phyloP scores from a whole-genome alignment of 225 moss, liverwort and hornwort species.

The Climacium dendroides region DNA sequence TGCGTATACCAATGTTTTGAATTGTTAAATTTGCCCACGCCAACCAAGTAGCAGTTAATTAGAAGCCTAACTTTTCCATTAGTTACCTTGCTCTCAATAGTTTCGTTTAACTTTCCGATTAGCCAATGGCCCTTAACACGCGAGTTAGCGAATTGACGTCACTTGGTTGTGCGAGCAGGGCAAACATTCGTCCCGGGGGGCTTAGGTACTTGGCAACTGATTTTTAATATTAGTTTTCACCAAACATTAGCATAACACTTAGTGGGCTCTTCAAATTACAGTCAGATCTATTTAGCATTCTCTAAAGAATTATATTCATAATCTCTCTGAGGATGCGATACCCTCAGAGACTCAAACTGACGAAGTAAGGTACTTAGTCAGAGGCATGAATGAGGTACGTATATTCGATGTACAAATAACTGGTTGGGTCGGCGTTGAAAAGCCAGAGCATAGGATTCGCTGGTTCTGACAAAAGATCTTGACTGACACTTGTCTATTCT shows the following conservation, averaged over 20 bases:
- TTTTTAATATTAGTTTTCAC: neutral
- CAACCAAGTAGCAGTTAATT: neutral
- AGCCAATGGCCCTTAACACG: too few species aligned
- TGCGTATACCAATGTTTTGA: neutral
- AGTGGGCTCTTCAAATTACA: neutral
- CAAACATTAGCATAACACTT: neutral
- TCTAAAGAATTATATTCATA: neutral
- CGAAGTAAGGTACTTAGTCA: neutral
- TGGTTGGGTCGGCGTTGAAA: neutral
- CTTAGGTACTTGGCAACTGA: neutral
- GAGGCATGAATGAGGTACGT: neutral
- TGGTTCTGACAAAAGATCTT: slow-evolving; percentile 11
- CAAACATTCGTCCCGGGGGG: neutral
- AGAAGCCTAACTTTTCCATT: neutral
- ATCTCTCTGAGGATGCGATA: neutral
- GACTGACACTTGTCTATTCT: slow-evolving; percentile 3
- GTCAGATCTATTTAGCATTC: neutral
- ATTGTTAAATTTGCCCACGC: neutral
- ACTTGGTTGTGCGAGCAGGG: neutral
- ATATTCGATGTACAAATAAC: neutral
- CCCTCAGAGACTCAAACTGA: neutral
- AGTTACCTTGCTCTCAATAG: neutral
- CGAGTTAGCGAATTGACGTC: neutral
- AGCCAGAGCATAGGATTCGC: slow-evolving; percentile 8
- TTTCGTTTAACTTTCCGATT: neutral